Percentiles rank a stretch among this genome's conserved stretches.
Conservation (phyloP, 192 early-diverging fungal genomes). For the Pilaira anomala region DNA sequence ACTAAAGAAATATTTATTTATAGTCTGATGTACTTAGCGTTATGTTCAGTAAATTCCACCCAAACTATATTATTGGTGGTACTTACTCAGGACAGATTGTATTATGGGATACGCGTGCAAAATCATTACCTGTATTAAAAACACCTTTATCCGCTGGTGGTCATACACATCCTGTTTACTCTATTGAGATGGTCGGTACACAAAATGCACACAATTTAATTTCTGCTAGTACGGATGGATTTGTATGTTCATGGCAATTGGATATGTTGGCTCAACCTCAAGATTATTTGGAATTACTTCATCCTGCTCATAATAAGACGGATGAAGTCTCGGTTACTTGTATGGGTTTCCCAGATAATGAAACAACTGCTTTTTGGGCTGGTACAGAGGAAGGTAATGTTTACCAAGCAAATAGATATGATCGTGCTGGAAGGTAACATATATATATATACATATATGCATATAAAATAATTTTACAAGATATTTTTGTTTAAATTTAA, state of each 20-base stretch:
- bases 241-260: constrained; percentile 94
- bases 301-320: constrained; percentile 72
- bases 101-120: constrained; percentile 95
- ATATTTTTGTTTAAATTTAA: too few relatives aligned
- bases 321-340: constrained; percentile 93
- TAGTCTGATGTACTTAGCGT: constrained; percentile 88
- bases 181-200: constrained; percentile 86
- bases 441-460: too few relatives aligned
- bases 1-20: background rate
- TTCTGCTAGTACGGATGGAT: constrained; percentile 91
- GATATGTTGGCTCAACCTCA: constrained; percentile 98
- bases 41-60: constrained; percentile 89
- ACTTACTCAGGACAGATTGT: constrained; percentile 98
- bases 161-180: constrained; percentile 96
- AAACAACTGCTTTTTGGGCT: constrained; percentile 90
- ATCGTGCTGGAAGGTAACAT: constrained; percentile 82
- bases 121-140: constrained; percentile 85
- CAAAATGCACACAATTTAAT: constrained; percentile 94
- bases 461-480: too few relatives aligned
- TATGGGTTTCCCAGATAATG: constrained; percentile 88
- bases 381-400: constrained; percentile 95
- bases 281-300: constrained; percentile 80
- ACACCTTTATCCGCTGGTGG: constrained; percentile 90
- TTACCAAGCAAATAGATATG: constrained; percentile 94
- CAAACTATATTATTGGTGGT: constrained; percentile 88